phyloP scores from a whole-genome alignment of 805 yeast genomes.

The Yarrowia keelungensis region DNA sequence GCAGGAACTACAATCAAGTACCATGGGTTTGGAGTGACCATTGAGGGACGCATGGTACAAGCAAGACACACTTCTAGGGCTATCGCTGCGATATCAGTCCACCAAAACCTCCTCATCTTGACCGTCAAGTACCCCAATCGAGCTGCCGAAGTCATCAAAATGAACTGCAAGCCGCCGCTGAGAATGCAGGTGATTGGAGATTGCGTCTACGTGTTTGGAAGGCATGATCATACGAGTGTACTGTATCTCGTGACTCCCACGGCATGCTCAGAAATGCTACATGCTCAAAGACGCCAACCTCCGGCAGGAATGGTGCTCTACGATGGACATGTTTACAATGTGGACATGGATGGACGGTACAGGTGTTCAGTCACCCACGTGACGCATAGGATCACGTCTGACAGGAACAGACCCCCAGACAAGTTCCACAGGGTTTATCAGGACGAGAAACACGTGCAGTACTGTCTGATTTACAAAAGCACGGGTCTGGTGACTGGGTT shows the following conservation, averaged over 20 bases:
- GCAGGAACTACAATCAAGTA: not conserved
- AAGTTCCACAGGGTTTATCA: slow-evolving; percentile 17
- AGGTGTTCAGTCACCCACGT: not conserved
- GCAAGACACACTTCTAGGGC: slow-evolving; percentile 10
- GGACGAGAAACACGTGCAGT: not conserved
- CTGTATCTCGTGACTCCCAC: not conserved
- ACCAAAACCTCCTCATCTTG: not conserved
- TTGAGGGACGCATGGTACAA: not conserved
- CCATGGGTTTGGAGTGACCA: slow-evolving; percentile 11
- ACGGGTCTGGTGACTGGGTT: slow-evolving; percentile 4
- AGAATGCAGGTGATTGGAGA: not conserved
- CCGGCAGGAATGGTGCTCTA: slow-evolving; percentile 12
- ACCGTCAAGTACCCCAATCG: slow-evolving; percentile 17
- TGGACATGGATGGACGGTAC: slow-evolving; percentile 17
- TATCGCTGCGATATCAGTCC: not conserved
- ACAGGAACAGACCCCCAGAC: slow-evolving; percentile 23
- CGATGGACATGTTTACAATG: not conserved
- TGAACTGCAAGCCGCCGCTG: slow-evolving; percentile 12
- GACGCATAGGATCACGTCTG: not conserved
- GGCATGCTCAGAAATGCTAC: not conserved
- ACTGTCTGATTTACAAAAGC: slow-evolving; percentile 7
- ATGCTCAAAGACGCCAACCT: not conserved
- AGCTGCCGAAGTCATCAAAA: not conserved
- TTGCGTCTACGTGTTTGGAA: slow-evolving; percentile 4
- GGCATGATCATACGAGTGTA: slow-evolving; percentile 1